A percentile compares a stretch with the other conserved stretches of the same genome.
phyloP scores from a whole-genome alignment of 2,329 filamentous ascomycete species.

The Colletotrichum plurivorum region DNA sequence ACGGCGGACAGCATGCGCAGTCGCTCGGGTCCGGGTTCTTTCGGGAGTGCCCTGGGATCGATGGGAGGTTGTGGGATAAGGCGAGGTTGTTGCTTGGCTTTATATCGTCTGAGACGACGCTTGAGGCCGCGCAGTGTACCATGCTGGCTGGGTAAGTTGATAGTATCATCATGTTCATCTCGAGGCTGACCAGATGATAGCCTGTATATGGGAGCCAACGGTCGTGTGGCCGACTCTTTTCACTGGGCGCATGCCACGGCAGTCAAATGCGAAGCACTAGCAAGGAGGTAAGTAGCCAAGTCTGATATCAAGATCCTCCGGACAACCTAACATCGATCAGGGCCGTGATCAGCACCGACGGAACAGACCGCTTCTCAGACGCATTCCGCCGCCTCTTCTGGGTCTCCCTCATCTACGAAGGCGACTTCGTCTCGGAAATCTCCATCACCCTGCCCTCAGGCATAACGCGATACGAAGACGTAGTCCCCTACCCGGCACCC shows the following conservation, averaged over 20 bases:
- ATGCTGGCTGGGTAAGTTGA: constrained; percentile 48
- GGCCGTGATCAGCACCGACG: not conserved
- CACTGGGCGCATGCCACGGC: constrained; percentile 46
- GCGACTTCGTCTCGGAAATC: constrained; percentile 49
- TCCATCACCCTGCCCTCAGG: constrained; percentile 47
- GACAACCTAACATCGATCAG: not conserved
- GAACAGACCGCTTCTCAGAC: constrained; percentile 38
- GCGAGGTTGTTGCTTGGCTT: constrained; percentile 43
- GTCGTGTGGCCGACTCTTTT: constrained; percentile 44
- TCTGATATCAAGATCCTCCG: not conserved
- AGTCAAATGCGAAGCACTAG: constrained; percentile 47
- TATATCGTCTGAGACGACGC: constrained; percentile 41
- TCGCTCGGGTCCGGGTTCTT: constrained; percentile 5
- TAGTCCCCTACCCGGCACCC: constrained; percentile 44
- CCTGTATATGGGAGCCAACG: constrained; percentile 45
- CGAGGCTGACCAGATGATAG: constrained; percentile 19
- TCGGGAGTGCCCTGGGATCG: not conserved
- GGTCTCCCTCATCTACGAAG: constrained; percentile 49
- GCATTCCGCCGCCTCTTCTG: constrained; percentile 47
- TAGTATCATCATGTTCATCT: too few species aligned
- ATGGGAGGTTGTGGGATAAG: constrained; percentile 44
- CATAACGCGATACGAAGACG: constrained; percentile 48
- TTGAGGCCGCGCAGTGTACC: constrained; percentile 45
- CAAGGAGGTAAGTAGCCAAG: constrained; percentile 28
- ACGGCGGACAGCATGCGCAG: not conserved